Evolutionary conservation across 2,329 filamentous ascomycete species (phyloP), one percentile per base, ranked within the genome.

Genomic region (Epichloe gansuensis): DNA sequence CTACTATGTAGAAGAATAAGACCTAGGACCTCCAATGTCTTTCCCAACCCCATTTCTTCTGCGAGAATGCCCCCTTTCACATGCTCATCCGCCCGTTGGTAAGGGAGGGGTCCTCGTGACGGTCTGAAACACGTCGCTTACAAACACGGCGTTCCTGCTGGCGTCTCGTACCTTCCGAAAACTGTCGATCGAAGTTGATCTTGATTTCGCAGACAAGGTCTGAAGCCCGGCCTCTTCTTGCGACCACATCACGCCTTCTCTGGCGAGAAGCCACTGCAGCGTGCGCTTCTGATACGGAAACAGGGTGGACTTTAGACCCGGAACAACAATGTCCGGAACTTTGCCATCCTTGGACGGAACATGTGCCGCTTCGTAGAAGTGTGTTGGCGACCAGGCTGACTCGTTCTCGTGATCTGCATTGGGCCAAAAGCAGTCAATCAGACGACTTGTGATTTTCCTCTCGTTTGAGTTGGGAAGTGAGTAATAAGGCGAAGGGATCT

Each of bases 41-140:
- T 91, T 1, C 87, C 87, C 1, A 91, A 71, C 0, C 87, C 87
- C 87, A 91, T 91, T 65, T 91, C 87, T 62, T 91, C 87, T 0
- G 85, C 82, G 5, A 91, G 69, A 47, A 89, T 83, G 0, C 86
- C 86, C 12, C 81, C 80, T 46, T 67, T 74, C 11, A 80, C 54
- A 0, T 59, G 57, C n/a, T 64, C 62, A 50, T 78, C 68, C 23
- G 65, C 54, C 45, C 69, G 63, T 37, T 66, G 64, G 52, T 80
- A 81, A 68, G 60, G 0, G 62, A 55, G 8, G 72, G 55, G 60
- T 73, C 39, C 70, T 69, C 1, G 79, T 75, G 4, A 82, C 71
- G 13, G 80, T 67, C 28, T 83, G 80, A 50, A 84, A 80, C 0
- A 88, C 67, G 52, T 81, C 74, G 61, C 84, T 90, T 41, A 83